Evolutionary conservation across 805 yeast genomes (phyloP), one percentile per base, ranked within the genome.

Genomic region (Candida pseudofarinosa): DNA sequence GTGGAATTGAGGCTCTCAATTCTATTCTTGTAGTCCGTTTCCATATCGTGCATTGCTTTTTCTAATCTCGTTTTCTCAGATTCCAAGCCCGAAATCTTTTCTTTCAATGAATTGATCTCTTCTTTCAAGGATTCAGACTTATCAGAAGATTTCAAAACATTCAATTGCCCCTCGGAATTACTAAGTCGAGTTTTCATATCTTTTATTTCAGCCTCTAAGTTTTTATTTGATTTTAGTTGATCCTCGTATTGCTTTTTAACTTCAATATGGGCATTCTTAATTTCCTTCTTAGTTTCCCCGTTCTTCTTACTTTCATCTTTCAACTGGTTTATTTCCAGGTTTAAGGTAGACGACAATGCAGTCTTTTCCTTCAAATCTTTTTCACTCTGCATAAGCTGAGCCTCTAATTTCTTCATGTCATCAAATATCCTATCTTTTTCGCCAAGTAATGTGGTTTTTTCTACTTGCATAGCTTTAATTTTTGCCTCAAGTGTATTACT

Each of bases 1-100:
- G 39, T 40, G 10, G 6, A 6, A 6, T 23, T 23, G 35, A 7
- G 28, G 13, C 23, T 20, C 19, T 36, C 40, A n/a, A 31, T 33
- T 8, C 35, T 26, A 4, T 5, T 8, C 19, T 33, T 19, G 3
- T n/a, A 15, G n/a, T 34, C 30, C 14, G 34, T 20, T 30, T 36
- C 26, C 23, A 44, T 31, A 10, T 30, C 39, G 19, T 20, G 14
- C 6, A 31, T n/a, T 18, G 32, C 16, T 14, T 28, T 19, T 18
- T 19, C 28, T 17, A n/a, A 7, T n/a, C 19, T 4, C n/a, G 19
- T 20, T 7, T 46, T 33, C n/a, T 14, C 35, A 6, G 46, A 8
- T 15, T 36, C 32, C 31, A 46, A 44, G 35, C 32, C 43, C 6
- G 35, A 12, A 13, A 32, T 16, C 14, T 39, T 39, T n/a, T 13